Evolutionary conservation across 306 rosid species (phyloP).

Genomic region (Hylodesmum podocarpum): DNA sequence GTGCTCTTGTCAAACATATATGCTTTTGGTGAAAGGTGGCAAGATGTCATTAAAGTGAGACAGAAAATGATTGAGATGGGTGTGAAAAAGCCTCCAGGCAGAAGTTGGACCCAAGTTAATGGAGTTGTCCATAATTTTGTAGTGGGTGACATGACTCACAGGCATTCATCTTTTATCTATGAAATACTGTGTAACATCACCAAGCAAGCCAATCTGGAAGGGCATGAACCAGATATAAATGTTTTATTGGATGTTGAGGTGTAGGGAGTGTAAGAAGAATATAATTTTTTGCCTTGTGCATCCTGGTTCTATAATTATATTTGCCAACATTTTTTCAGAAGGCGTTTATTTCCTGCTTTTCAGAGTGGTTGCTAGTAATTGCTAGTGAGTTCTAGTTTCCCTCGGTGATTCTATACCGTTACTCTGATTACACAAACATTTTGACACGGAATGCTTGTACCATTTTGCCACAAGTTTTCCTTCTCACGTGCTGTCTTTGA

Average conservation of each 20-base stretch:
- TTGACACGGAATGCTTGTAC: neutral
- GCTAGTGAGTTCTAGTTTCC: neutral
- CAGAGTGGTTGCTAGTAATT: neutral
- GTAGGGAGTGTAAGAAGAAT: slow-evolving; percentile 12
- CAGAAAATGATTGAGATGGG: slow-evolving; percentile 62
- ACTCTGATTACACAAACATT: slow-evolving; percentile 9
- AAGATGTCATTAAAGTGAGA: slow-evolving; percentile 57
- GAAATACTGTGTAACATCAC: slow-evolving; percentile 50
- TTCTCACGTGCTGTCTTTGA: neutral
- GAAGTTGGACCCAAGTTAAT: slow-evolving; percentile 67
- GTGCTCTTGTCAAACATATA: slow-evolving; percentile 67
- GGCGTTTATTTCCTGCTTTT: slow-evolving; percentile 5
- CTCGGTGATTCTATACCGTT: neutral
- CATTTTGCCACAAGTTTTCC: neutral
- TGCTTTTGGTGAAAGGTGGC: slow-evolving; percentile 64
- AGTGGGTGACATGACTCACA: slow-evolving; percentile 59
- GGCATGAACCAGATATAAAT: slow-evolving; percentile 31
- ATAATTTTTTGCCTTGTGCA: neutral
- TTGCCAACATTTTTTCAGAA: neutral
- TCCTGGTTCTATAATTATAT: neutral
- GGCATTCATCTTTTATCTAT: slow-evolving; percentile 47
- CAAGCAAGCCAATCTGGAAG: slow-evolving; percentile 43
- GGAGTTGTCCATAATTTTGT: slow-evolving; percentile 60
- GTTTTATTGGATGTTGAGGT: slow-evolving; percentile 24
- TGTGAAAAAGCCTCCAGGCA: slow-evolving; percentile 66